Conservation (phyloP, 306 rosid species). For the Pyrus betulifolia region DNA sequence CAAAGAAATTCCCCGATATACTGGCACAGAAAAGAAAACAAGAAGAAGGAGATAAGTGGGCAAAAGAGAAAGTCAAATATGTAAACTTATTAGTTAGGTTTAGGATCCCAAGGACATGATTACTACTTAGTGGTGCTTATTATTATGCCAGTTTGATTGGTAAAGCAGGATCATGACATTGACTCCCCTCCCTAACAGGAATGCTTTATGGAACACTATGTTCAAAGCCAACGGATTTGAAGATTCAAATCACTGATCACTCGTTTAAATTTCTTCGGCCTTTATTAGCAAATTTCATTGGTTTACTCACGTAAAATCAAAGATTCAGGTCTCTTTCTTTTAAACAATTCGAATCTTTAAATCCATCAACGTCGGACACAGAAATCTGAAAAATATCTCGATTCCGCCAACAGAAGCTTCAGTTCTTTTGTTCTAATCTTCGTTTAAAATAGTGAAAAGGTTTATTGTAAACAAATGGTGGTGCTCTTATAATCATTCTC, state of each 20-base stretch:
- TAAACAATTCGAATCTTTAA: too few relatives aligned
- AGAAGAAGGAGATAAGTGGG: not conserved
- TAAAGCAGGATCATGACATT: not conserved
- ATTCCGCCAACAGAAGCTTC: not conserved
- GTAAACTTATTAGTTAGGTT: not conserved
- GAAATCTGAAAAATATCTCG: too few relatives aligned
- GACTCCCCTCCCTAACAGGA: too few relatives aligned
- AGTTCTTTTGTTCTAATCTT: not conserved
- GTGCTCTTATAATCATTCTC: constrained; percentile 30
- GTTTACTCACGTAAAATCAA: too few relatives aligned
- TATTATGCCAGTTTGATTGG: not conserved
- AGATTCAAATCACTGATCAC: too few relatives aligned
- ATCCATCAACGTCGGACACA: too few relatives aligned
- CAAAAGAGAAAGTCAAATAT: not conserved
- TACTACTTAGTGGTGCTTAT: not conserved
- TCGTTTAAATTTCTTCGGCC: too few relatives aligned
- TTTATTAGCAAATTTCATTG: too few relatives aligned
- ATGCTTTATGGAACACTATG: too few relatives aligned
- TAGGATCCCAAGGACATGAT: constrained; percentile 1
- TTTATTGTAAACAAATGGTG: constrained; percentile 21
- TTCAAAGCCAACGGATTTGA: too few relatives aligned
- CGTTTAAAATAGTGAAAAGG: not conserved
- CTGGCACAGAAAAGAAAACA: not conserved
- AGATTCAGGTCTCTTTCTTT: too few relatives aligned
- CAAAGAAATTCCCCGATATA: not conserved